These are phyloP conservation scores for Acacia concinna DNA, from an alignment of 331 rosid genomes.

Conservation along the genomic window DNA sequence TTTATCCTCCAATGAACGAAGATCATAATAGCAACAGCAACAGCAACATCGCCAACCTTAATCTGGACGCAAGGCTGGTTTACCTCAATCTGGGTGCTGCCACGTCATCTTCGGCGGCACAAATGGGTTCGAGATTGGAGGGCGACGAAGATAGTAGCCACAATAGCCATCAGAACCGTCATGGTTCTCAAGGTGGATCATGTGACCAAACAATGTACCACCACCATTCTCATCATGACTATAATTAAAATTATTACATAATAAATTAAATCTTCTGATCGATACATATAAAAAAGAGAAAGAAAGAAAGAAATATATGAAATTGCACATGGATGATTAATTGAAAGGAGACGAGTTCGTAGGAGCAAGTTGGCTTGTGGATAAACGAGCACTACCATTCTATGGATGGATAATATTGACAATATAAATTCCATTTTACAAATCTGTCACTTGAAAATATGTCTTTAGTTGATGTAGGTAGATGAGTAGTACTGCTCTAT, in stretches of 20 bases:
- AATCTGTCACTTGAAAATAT: conserved; percentile 21
- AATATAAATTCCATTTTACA: conserved; percentile 10
- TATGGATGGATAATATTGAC: conserved; percentile 2
- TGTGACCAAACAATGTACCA: conserved; percentile 60
- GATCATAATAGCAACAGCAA: conserved; percentile 50
- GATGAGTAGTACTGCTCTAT: neutral
- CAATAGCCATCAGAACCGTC: conserved; percentile 38
- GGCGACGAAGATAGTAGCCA: conserved; percentile 44
- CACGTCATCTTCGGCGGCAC: conserved; percentile 28
- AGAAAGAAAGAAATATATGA: neutral
- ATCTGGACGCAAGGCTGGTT: conserved; percentile 83
- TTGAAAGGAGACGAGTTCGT: neutral
- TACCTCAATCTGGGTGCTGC: conserved; percentile 83
- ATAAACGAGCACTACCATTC: conserved; percentile 17
- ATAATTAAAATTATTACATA: neutral
- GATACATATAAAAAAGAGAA: conserved; percentile 10
- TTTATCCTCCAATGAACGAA: conserved; percentile 67
- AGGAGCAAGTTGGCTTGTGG: conserved; percentile 21
- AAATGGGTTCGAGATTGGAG: conserved; percentile 62
- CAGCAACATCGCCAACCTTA: conserved; percentile 42
- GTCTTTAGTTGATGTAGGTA: neutral
- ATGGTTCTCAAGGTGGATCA: conserved; percentile 43
- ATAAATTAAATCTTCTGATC: neutral
- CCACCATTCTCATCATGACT: conserved; percentile 87
- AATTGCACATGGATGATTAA: conserved; percentile 27